Percentiles rank a stretch among this genome's conserved stretches.
Evolutionary conservation across 257 asterid genomes (phyloP).

Genomic region (Lantana camara): DNA sequence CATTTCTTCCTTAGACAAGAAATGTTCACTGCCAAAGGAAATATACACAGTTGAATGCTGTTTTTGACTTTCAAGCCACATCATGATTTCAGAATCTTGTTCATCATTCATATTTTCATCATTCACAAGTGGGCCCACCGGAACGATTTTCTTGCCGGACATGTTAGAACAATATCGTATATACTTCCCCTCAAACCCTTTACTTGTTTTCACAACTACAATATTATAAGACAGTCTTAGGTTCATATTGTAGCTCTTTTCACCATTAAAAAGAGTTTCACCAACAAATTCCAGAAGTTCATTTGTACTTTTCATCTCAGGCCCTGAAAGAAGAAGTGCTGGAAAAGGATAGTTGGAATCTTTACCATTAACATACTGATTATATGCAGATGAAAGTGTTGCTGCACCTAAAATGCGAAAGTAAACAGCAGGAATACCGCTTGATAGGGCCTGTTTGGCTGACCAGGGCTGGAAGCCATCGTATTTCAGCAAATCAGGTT

Average conservation of each 20-base stretch:
- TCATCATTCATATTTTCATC: not conserved
- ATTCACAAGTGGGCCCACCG: conserved; percentile 42
- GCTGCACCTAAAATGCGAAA: not conserved
- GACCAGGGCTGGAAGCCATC: too few species aligned
- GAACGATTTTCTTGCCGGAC: conserved; percentile 29
- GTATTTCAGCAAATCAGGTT: too few species aligned
- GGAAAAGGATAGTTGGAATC: not conserved
- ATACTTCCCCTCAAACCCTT: conserved; percentile 41
- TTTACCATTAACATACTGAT: not conserved
- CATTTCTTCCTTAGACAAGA: conserved; percentile 27
- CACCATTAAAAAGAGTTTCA: not conserved
- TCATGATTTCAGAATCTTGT: too few species aligned
- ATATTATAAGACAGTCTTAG: conserved; percentile 26
- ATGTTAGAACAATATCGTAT: conserved; percentile 34
- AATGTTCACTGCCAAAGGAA: conserved; percentile 41
- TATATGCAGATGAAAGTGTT: not conserved
- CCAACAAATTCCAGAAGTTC: not conserved
- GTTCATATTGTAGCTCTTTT: not conserved
- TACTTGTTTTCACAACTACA: conserved; percentile 33
- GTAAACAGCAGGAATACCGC: not conserved
- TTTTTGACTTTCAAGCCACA: too few species aligned
- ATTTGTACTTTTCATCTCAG: not conserved
- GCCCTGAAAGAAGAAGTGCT: not conserved
- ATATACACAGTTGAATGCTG: too few species aligned
- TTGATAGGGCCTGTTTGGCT: not conserved